phyloP scores from a whole-genome alignment of 2,329 filamentous ascomycete species.

The Diaporthe humulicola region DNA sequence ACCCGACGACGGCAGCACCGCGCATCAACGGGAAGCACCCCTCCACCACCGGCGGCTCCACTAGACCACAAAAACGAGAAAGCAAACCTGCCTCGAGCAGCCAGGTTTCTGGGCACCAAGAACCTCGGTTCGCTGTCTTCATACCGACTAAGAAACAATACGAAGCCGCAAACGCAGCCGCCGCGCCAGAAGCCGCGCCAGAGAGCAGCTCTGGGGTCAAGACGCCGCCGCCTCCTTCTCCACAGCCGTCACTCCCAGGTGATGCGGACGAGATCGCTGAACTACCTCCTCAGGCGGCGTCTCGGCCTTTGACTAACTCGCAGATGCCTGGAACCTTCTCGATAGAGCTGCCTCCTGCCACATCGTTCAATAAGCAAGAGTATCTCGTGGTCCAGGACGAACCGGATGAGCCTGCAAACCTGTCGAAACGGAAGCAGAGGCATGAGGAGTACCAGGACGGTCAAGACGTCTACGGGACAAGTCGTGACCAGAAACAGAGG shows the following conservation, averaged over 20 bases:
- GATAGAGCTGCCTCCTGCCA: conserved; percentile 60
- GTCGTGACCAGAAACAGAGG: conserved; percentile 84
- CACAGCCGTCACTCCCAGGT: conserved; percentile 44
- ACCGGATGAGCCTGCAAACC: conserved; percentile 59
- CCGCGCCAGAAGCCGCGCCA: conserved; percentile 2
- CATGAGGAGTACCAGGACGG: conserved; percentile 63
- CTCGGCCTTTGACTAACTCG: conserved; percentile 39
- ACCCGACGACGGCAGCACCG: conserved; percentile 54
- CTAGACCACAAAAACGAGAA: conserved; percentile 43
- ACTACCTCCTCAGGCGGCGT: not conserved
- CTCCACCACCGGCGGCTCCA: conserved; percentile 44
- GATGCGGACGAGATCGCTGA: conserved; percentile 9
- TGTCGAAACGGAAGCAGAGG: conserved; percentile 69
- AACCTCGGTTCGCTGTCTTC: conserved; percentile 60
- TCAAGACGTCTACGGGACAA: conserved; percentile 70
- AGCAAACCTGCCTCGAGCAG: conserved; percentile 41
- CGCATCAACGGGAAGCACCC: conserved; percentile 48
- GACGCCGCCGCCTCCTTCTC: conserved; percentile 46
- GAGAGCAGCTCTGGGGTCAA: not conserved
- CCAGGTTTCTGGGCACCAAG: conserved; percentile 52
- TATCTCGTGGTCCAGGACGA: conserved; percentile 63
- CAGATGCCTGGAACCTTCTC: conserved; percentile 51
- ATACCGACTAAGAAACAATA: conserved; percentile 59
- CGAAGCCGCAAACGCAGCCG: conserved; percentile 39
- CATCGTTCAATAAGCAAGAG: conserved; percentile 64